A percentile compares a stretch with the other conserved stretches of the same genome.
These are phyloP conservation scores for Podila epicladia DNA, from an alignment of 192 early-diverging fungal genomes.

Conservation along the genomic window DNA sequence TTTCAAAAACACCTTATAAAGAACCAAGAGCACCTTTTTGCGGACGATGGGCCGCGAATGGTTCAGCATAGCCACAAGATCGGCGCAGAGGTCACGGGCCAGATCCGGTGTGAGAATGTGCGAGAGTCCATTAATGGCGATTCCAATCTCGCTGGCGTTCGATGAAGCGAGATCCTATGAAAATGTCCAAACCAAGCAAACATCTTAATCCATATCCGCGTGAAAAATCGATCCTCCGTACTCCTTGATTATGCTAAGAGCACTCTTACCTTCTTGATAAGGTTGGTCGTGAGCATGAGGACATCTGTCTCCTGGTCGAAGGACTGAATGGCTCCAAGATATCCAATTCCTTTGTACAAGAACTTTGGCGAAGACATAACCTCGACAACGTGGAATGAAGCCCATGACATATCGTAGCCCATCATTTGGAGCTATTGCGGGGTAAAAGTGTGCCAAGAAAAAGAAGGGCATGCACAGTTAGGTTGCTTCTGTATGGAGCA, in stretches of 20 bases:
- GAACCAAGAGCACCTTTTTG: slow-evolving; percentile 87
- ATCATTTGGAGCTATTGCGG: slow-evolving; percentile 88
- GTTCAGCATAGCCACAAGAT: slow-evolving; percentile 87
- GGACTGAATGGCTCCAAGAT: slow-evolving; percentile 89
- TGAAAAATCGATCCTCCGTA: slow-evolving; percentile 9
- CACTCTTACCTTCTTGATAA: slow-evolving; percentile 88
- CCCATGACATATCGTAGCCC: slow-evolving; percentile 98
- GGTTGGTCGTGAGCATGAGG: slow-evolving; percentile 95
- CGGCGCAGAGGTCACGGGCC: slow-evolving; percentile 87
- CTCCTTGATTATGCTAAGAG: slow-evolving; percentile 3
- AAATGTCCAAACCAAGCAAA: too few species aligned
- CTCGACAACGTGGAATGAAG: slow-evolving; percentile 95
- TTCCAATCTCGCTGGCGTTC: slow-evolving; percentile 81
- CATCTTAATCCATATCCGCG: neutral
- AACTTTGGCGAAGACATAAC: slow-evolving; percentile 94
- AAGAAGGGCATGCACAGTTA: slow-evolving; percentile 5
- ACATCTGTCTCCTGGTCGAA: slow-evolving; percentile 96
- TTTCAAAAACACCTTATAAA: slow-evolving; percentile 91
- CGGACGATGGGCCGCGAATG: slow-evolving; percentile 95
- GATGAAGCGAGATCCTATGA: slow-evolving; percentile 87
- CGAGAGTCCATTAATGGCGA: slow-evolving; percentile 93
- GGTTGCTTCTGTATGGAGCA: too few species aligned
- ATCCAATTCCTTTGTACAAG: slow-evolving; percentile 89
- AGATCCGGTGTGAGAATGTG: slow-evolving; percentile 93
- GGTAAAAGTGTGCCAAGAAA: neutral